Evolutionary conservation across 1,284 basidiomycete genomes (phyloP).

Genomic region (Cryptococcus floricola): DNA sequence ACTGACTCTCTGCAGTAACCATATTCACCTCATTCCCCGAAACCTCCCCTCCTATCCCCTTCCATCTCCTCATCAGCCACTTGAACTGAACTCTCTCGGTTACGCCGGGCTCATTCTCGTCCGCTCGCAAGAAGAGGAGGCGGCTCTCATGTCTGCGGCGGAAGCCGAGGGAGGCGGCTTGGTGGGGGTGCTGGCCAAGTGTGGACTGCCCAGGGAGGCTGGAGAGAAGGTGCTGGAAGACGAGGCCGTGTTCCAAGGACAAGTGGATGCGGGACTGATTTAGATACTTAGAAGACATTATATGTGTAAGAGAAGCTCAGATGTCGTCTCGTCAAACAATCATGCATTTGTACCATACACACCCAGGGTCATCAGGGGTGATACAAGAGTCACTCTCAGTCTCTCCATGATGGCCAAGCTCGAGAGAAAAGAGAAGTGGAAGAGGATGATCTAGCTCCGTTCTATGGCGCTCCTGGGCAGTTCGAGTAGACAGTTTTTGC

Average conservation of each 20-base stretch:
- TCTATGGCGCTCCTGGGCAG: too few relatives aligned
- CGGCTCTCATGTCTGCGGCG: constrained; percentile 57
- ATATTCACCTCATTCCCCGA: constrained; percentile 77
- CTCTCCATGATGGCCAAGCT: too few relatives aligned
- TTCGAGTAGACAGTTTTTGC: too few relatives aligned
- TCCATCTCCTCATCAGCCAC: constrained; percentile 18
- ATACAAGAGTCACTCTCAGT: too few relatives aligned
- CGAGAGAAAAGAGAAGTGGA: too few relatives aligned
- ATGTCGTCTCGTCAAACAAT: background rate
- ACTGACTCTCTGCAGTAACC: constrained; percentile 51
- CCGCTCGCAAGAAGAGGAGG: constrained; percentile 68
- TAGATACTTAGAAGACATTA: background rate
- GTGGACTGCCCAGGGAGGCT: constrained; percentile 40
- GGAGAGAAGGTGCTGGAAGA: constrained; percentile 39
- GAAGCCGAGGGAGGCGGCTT: constrained; percentile 26
- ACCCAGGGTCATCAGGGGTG: too few relatives aligned
- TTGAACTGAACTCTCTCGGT: constrained; percentile 78
- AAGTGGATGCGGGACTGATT: constrained; percentile 3
- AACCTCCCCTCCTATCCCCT: constrained; percentile 44
- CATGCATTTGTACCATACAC: too few relatives aligned
- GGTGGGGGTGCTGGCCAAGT: constrained; percentile 33
- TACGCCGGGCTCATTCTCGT: constrained; percentile 81
- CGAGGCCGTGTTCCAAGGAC: constrained; percentile 23
- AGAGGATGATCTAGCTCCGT: too few relatives aligned
- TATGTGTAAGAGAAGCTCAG: background rate